These are phyloP conservation scores for Monosporascus cannonballus DNA, from an alignment of 2,329 filamentous ascomycete species.

Conservation along the genomic window DNA sequence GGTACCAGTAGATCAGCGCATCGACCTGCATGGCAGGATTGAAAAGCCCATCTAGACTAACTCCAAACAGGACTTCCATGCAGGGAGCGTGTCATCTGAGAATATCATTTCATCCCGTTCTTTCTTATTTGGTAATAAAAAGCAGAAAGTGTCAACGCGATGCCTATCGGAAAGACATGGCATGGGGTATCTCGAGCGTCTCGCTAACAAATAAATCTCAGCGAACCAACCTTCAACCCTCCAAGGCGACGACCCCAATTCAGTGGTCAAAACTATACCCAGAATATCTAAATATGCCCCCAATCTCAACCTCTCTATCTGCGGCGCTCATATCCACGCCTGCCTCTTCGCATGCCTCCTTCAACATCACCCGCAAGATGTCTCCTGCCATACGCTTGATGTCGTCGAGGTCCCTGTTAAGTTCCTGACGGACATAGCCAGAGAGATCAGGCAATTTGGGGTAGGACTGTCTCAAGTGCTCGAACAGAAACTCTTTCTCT, in stretches of 20 bases:
- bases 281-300: slow-evolving; percentile 2
- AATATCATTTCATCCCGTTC: too few relatives aligned
- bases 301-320: slow-evolving; percentile 7
- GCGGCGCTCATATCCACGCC: neutral
- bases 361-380: slow-evolving; percentile 18
- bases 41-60: neutral
- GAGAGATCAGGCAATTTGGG: slow-evolving; percentile 16
- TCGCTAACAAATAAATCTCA: neutral
- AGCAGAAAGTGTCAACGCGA: too few relatives aligned
- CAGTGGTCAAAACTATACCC: neutral
- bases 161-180: too few relatives aligned
- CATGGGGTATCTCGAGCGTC: neutral
- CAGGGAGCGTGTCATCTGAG: too few relatives aligned
- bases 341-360: slow-evolving; percentile 9
- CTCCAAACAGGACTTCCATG: too few relatives aligned
- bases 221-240: neutral
- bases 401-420: slow-evolving; percentile 17
- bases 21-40: neutral
- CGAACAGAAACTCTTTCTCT: slow-evolving; percentile 18
- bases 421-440: slow-evolving; percentile 9
- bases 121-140: too few relatives aligned
- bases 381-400: slow-evolving; percentile 18
- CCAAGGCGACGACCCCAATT: neutral
- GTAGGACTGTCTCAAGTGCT: slow-evolving; percentile 18
- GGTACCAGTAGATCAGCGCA: neutral